phyloP scores from a whole-genome alignment of 2,329 filamentous ascomycete species.

The Macrophomina phaseolina region DNA sequence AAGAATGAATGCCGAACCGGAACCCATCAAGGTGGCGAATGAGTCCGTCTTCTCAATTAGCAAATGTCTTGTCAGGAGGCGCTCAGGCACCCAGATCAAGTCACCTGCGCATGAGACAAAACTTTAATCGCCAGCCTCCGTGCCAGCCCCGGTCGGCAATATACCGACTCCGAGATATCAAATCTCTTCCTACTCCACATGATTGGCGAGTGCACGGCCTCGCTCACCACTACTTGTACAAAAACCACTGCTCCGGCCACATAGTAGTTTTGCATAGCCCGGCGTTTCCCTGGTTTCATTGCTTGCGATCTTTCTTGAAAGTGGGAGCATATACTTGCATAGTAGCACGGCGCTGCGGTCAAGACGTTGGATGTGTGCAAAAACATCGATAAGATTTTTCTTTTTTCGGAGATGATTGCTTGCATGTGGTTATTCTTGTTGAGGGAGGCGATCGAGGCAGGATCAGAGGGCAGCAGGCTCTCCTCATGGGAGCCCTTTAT shows the following conservation, averaged over 20 bases:
- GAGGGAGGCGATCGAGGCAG: background rate
- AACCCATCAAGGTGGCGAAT: conserved; percentile 21
- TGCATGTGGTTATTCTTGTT: background rate
- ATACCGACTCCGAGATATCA: background rate
- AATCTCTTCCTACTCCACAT: background rate
- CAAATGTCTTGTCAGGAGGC: background rate
- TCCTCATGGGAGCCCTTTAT: background rate
- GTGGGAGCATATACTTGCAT: conserved; percentile 3
- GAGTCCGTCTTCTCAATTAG: background rate
- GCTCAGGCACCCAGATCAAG: background rate
- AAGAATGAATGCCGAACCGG: conserved; percentile 26
- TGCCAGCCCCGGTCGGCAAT: background rate
- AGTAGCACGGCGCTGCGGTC: conserved; percentile 8
- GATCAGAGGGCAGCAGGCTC: background rate
- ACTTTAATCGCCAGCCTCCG: background rate
- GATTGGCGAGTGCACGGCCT: background rate
- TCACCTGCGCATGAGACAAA: background rate
- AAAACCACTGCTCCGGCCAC: background rate
- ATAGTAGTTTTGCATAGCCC: conserved; percentile 9
- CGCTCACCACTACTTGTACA: conserved; percentile 7
- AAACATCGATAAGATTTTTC: background rate
- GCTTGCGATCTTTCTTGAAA: background rate
- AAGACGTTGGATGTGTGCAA: background rate
- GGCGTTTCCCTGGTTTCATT: conserved; percentile 1
- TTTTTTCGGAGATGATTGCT: background rate